Conservation (phyloP, 768 basidiomycete genomes). For the Xerocomus brunneocitrinus region DNA sequence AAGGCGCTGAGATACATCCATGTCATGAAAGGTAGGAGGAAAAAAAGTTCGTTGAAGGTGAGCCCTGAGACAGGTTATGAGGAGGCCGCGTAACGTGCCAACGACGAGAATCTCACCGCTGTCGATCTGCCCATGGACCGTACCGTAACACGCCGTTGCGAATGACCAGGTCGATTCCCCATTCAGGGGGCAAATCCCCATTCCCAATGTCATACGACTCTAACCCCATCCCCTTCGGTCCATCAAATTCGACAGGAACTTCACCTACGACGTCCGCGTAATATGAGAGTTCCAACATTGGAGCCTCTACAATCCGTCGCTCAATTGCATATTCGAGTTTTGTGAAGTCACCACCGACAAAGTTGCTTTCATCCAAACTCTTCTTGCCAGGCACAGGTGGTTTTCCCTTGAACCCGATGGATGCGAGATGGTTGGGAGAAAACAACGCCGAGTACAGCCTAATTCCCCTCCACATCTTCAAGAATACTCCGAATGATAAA, state of each 20-base stretch:
- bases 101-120: conserved; percentile 48
- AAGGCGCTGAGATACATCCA: conserved; percentile 51
- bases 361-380: conserved; percentile 49
- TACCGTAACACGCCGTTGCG: conserved; percentile 73
- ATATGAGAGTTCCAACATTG: conserved; percentile 75
- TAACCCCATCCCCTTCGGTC: conserved; percentile 28
- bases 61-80: conserved; percentile 38
- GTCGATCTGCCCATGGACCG: conserved; percentile 96
- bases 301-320: conserved; percentile 74
- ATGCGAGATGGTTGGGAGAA: conserved; percentile 7
- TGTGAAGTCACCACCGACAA: conserved; percentile 51
- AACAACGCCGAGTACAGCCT: conserved; percentile 39
- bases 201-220: conserved; percentile 75
- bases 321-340: conserved; percentile 84
- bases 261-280: conserved; percentile 81
- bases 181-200: conserved; percentile 84
- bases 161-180: conserved; percentile 87
- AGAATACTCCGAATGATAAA: conserved; percentile 37
- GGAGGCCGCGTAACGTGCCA: not conserved
- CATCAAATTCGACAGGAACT: conserved; percentile 45
- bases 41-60: conserved; percentile 81
- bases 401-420: conserved; percentile 1
- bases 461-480: conserved; percentile 54
- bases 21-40: conserved; percentile 70
- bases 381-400: conserved; percentile 16